phyloP scores from a whole-genome alignment of 805 yeast genomes.

The Metschnikowia drakensbergensis region DNA sequence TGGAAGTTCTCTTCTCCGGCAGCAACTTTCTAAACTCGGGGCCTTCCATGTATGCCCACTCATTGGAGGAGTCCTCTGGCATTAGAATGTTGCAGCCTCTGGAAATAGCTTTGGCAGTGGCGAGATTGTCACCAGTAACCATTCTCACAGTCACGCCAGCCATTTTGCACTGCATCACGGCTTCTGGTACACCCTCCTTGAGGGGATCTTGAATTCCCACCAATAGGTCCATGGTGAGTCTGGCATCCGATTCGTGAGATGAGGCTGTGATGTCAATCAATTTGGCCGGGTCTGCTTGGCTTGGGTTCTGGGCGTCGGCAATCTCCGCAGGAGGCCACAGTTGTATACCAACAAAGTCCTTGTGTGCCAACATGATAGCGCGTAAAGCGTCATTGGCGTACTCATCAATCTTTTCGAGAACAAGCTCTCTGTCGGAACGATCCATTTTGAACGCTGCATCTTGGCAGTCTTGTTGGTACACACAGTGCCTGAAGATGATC shows the following conservation, averaged over 20 bases:
- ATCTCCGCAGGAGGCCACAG: conserved; percentile 68
- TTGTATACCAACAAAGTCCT: conserved; percentile 48
- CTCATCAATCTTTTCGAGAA: conserved; percentile 36
- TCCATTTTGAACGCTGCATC: conserved; percentile 28
- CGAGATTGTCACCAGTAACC: conserved; percentile 96
- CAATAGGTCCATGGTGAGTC: conserved; percentile 45
- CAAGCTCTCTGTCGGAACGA: conserved; percentile 26
- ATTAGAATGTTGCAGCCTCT: conserved; percentile 74
- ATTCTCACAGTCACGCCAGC: conserved; percentile 96
- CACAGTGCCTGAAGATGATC: conserved; percentile 63
- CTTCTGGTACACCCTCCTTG: conserved; percentile 83
- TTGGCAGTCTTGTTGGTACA: conserved; percentile 29
- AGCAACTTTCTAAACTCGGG: conserved; percentile 75
- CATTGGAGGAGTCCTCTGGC: conserved; percentile 48
- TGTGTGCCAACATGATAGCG: conserved; percentile 84
- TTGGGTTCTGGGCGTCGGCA: conserved; percentile 25
- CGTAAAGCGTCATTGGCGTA: conserved; percentile 81
- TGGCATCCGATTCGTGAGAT: conserved; percentile 22
- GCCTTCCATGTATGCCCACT: conserved; percentile 82
- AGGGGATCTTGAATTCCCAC: conserved; percentile 96
- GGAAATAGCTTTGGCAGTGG: conserved; percentile 91
- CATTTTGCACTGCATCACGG: conserved; percentile 76
- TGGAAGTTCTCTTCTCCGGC: conserved; percentile 48
- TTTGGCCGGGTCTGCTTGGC: conserved; percentile 40
- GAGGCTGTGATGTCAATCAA: conserved; percentile 24